Conservation (phyloP, 2,329 filamentous ascomycete species). For the Lecanosticta acicola region DNA sequence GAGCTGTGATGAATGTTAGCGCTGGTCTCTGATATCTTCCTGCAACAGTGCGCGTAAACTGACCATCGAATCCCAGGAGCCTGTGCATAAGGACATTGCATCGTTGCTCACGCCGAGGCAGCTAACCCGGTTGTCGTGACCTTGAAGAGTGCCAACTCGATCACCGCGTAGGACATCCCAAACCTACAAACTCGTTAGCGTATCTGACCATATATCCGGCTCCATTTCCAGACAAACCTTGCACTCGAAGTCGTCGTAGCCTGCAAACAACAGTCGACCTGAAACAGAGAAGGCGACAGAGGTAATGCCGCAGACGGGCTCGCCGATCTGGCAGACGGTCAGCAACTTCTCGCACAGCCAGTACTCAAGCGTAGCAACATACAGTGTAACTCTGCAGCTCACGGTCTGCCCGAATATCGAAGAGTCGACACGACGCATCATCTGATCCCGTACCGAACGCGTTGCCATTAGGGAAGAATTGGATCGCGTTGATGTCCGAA, state of each 20-base stretch:
- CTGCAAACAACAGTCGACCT: slow-evolving; percentile 87
- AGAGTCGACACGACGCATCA: slow-evolving; percentile 92
- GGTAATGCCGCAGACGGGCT: slow-evolving; percentile 95
- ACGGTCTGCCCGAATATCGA: slow-evolving; percentile 94
- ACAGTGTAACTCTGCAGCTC: slow-evolving; percentile 65
- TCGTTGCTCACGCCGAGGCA: slow-evolving; percentile 98
- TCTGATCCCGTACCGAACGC: slow-evolving; percentile 97
- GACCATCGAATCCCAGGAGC: slow-evolving; percentile 98
- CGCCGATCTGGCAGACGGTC: slow-evolving; percentile 65
- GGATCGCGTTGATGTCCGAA: slow-evolving; percentile 98
- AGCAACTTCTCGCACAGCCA: slow-evolving; percentile 11
- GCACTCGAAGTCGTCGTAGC: slow-evolving; percentile 99
- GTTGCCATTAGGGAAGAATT: slow-evolving; percentile 98
- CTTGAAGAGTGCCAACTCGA: slow-evolving; percentile 92
- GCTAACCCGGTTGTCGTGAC: slow-evolving; percentile 98
- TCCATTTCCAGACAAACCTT: slow-evolving; percentile 59
- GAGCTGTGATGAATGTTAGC: slow-evolving; percentile 36
- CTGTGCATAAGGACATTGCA: slow-evolving; percentile 97
- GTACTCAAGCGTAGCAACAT: slow-evolving; percentile 30
- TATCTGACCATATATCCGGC: background rate
- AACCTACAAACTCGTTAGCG: slow-evolving; percentile 54
- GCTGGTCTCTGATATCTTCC: no score
- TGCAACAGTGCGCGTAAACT: no score
- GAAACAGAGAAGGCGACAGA: slow-evolving; percentile 98
- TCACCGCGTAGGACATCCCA: slow-evolving; percentile 97